Percentiles rank a stretch among this genome's conserved stretches.
Conservation (phyloP, 1,284 basidiomycete genomes). For the Sanghuangporus weigelae region DNA sequence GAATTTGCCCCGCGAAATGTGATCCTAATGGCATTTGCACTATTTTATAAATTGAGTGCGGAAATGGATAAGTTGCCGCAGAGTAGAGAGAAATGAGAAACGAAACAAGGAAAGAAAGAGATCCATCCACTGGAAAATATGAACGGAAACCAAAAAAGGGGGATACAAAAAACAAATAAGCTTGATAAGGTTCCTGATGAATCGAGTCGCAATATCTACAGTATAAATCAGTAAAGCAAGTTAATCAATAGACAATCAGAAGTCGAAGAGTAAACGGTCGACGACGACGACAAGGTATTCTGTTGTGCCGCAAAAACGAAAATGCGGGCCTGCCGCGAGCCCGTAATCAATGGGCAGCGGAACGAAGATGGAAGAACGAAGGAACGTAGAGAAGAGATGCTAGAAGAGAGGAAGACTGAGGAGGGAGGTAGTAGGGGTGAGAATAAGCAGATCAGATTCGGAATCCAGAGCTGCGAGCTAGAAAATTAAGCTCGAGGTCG, state of each 20-base stretch:
- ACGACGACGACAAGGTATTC: no score
- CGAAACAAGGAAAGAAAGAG: not conserved
- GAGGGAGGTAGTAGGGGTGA: not conserved
- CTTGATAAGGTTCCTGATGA: not conserved
- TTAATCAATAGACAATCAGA: not conserved
- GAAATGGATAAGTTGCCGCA: not conserved
- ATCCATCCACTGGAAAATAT: not conserved
- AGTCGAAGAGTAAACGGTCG: not conserved
- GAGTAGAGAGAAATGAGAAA: not conserved
- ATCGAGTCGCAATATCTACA: not conserved
- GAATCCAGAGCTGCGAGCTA: not conserved
- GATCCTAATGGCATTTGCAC: not conserved
- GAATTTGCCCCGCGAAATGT: not conserved
- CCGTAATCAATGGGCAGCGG: conserved; percentile 2
- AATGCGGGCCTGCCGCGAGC: not conserved
- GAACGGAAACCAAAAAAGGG: not conserved
- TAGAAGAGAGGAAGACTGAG: not conserved
- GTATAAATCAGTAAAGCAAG: not conserved
- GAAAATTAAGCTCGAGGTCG: not conserved
- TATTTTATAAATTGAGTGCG: not conserved
- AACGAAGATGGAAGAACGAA: not conserved
- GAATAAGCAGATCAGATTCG: not conserved
- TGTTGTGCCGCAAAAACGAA: no score
- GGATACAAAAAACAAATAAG: not conserved
- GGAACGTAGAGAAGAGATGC: not conserved